Evolutionary conservation across 2,329 filamentous ascomycete genomes (phyloP).

Genomic region (Clonostachys solani): DNA sequence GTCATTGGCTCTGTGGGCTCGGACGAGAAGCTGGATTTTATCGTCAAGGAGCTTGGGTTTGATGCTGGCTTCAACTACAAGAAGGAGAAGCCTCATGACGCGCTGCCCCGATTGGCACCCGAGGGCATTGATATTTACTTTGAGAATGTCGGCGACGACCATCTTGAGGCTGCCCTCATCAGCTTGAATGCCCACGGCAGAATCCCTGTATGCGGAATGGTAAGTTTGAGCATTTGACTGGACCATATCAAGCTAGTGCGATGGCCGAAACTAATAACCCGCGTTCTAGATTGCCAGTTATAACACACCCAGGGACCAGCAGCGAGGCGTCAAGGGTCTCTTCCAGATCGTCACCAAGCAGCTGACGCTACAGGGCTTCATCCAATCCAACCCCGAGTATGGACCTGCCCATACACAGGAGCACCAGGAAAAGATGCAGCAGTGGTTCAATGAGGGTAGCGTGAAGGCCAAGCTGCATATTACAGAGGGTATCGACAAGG

Average conservation of each 20-base stretch:
- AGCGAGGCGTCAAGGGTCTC: constrained; percentile 64
- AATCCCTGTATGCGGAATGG: constrained; percentile 70
- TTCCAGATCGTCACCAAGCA: constrained; percentile 61
- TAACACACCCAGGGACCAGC: constrained; percentile 51
- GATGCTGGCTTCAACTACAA: constrained; percentile 69
- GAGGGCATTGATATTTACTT: constrained; percentile 66
- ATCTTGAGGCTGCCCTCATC: constrained; percentile 60
- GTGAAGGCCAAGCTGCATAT: constrained; percentile 67
- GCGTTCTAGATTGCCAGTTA: constrained; percentile 61
- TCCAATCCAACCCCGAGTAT: constrained; percentile 63
- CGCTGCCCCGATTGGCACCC: constrained; percentile 55
- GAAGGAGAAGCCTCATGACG: constrained; percentile 51
- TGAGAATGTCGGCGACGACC: constrained; percentile 70
- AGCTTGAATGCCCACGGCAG: constrained; percentile 57
- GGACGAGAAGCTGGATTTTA: constrained; percentile 62
- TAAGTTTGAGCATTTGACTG: constrained; percentile 78
- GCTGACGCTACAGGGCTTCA: constrained; percentile 70
- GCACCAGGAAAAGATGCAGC: constrained; percentile 70
- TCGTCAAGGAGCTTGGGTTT: constrained; percentile 60
- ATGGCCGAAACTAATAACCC: constrained; percentile 68
- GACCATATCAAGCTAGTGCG: constrained; percentile 55
- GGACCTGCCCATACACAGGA: constrained; percentile 63
- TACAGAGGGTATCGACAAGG: constrained; percentile 75
- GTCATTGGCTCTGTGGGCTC: constrained; percentile 75
- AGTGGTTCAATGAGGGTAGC: constrained; percentile 72